These are phyloP conservation scores for Epichloe gansuensis DNA, from an alignment of 2,329 filamentous ascomycete genomes.

Conservation along the genomic window DNA sequence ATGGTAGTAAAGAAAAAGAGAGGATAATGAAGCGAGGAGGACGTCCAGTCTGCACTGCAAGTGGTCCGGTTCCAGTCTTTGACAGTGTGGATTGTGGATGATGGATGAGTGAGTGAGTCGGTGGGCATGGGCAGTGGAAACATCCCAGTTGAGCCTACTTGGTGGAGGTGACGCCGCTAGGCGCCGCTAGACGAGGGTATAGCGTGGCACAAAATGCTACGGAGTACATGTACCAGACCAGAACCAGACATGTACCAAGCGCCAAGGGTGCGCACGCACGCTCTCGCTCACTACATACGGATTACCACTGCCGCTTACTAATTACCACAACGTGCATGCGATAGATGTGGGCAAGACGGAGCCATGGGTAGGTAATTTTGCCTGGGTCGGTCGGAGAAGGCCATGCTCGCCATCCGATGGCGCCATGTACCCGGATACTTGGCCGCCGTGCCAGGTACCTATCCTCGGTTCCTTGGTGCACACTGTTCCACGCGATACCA, in stretches of 20 bases:
- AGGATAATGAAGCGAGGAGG: background rate
- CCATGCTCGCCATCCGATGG: too few relatives aligned
- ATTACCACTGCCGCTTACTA: too few relatives aligned
- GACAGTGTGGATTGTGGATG: background rate
- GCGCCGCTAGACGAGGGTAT: constrained; percentile 4
- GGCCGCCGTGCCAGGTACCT: background rate
- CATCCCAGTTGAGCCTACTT: background rate
- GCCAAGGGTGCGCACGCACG: background rate
- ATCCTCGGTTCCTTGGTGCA: background rate
- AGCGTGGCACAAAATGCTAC: constrained; percentile 8
- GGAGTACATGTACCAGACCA: background rate
- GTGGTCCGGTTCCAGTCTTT: background rate
- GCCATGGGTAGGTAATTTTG: background rate
- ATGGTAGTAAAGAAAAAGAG: background rate
- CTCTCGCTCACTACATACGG: background rate
- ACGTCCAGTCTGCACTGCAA: background rate
- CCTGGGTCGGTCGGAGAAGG: too few relatives aligned
- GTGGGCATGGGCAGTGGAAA: background rate
- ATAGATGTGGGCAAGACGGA: background rate
- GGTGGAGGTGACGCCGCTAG: background rate
- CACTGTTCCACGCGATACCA: background rate
- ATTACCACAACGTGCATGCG: too few relatives aligned
- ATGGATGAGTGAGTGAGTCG: too few relatives aligned
- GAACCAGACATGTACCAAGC: background rate
- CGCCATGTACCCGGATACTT: too few relatives aligned